Evolutionary conservation across 73 alveolate species (phyloP), one percentile per base, ranked within the genome.

Genomic region (Symbiodinium natans): DNA sequence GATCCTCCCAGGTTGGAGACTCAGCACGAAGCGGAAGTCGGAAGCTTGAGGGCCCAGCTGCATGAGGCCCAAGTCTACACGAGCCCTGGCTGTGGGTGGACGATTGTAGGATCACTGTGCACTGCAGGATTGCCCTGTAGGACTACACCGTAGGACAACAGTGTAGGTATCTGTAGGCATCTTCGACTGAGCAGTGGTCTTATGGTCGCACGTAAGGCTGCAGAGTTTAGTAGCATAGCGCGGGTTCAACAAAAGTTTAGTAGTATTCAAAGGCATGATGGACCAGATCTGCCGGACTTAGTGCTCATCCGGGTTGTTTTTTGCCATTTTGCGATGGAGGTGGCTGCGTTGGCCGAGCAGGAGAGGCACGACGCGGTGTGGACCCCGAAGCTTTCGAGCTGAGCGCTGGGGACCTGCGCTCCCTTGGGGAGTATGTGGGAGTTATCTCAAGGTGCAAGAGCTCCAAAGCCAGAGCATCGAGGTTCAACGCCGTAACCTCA

Each of bases 1-100:
- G n/a, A n/a, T n/a, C n/a, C n/a, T n/a, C n/a, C n/a, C n/a, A 90
- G 97, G 97, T 42, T 90, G 48, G 88, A 73, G 97, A 36, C 80
- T 33, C 88, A 33, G 52, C 97, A 90, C 52, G 87, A 40, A 29
- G 25, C 48, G 80, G 89, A 90, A 42, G 52, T 68, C 40, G 52
- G 36, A 9, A 23, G 48, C 77, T 36, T 90, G 77, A 71, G 39
- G n/a, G 3, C 40, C 36, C 86, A 41, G 31, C 38, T 90, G 40
- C 54, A 90, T 23, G 80, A 90, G 97, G 95, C 92, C 59, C 59
- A 13, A 6, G 59, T n/a, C n/a, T n/a, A n/a, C n/a, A n/a, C n/a
- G n/a, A n/a, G n/a, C n/a, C n/a, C n/a, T n/a, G n/a, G n/a, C n/a
- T n/a, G n/a, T n/a, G n/a, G n/a, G n/a, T n/a, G n/a, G n/a, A n/a